Percentiles rank a stretch among this genome's conserved stretches.
These are phyloP conservation scores for Diaporthe velutina DNA, from an alignment of 2,329 filamentous ascomycete genomes.

Conservation along the genomic window DNA sequence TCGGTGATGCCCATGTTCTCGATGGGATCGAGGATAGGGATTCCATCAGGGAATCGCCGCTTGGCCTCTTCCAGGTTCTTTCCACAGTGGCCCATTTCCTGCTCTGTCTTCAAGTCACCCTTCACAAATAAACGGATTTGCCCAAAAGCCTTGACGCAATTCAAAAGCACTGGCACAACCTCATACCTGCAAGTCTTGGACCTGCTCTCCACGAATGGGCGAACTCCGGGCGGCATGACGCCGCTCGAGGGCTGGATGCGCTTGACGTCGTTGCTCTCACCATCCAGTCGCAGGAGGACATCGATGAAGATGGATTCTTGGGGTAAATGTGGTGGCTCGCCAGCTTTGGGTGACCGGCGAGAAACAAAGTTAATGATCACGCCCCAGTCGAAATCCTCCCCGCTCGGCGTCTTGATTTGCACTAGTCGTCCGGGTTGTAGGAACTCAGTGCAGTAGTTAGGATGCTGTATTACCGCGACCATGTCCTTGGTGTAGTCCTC, in stretches of 20 bases:
- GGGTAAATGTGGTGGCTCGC: slow-evolving; percentile 75
- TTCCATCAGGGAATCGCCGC: slow-evolving; percentile 90
- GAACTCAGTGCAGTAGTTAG: slow-evolving; percentile 86
- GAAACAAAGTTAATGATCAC: slow-evolving; percentile 81
- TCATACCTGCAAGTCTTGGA: slow-evolving; percentile 78
- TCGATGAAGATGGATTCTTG: slow-evolving; percentile 88
- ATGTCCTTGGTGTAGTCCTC: slow-evolving; percentile 89
- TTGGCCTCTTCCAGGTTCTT: slow-evolving; percentile 83
- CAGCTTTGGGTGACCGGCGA: slow-evolving; percentile 75
- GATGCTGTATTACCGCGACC: slow-evolving; percentile 91
- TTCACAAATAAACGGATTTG: slow-evolving; percentile 88
- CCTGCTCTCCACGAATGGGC: slow-evolving; percentile 67
- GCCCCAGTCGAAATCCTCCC: slow-evolving; percentile 94
- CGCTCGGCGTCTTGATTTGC: slow-evolving; percentile 81
- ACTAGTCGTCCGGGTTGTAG: slow-evolving; percentile 90
- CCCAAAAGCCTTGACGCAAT: slow-evolving; percentile 85
- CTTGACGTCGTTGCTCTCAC: slow-evolving; percentile 62
- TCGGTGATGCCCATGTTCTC: slow-evolving; percentile 97
- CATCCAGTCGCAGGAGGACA: slow-evolving; percentile 76
- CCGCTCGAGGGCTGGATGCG: slow-evolving; percentile 71
- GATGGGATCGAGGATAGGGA: slow-evolving; percentile 90
- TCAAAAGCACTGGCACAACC: slow-evolving; percentile 87
- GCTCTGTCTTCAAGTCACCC: slow-evolving; percentile 76
- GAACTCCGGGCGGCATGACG: slow-evolving; percentile 69
- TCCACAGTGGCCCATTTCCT: slow-evolving; percentile 76